Conservation (phyloP, 257 asterid species). For the Solanum chaucha region DNA sequence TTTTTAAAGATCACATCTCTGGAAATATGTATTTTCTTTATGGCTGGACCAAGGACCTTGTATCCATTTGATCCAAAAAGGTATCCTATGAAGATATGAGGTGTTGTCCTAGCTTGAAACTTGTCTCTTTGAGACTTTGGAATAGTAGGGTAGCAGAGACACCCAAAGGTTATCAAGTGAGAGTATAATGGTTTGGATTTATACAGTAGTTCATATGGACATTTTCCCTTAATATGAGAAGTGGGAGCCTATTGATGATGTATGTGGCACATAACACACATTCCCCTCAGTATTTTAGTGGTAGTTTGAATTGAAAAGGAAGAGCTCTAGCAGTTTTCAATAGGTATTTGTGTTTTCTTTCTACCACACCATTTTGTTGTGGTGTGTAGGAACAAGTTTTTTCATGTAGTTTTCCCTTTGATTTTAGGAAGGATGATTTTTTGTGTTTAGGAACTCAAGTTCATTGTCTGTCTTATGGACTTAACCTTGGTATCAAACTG, state of each 20-base stretch:
- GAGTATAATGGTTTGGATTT: not conserved
- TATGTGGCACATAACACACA: not conserved
- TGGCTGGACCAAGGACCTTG: not conserved
- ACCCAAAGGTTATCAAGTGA: not conserved
- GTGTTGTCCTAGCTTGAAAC: not conserved
- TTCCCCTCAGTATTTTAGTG: not conserved
- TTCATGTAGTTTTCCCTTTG: not conserved
- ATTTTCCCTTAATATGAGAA: not conserved
- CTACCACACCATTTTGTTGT: not conserved
- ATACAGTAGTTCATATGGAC: not conserved
- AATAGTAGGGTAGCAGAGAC: not conserved
- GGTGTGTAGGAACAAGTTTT: not conserved
- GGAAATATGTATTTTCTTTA: not conserved
- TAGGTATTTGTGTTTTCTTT: not conserved
- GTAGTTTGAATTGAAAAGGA: not conserved
- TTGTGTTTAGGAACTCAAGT: not conserved
- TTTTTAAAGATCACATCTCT: not conserved
- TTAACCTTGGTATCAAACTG: not conserved
- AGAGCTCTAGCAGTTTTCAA: not conserved
- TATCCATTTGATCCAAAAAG: not conserved
- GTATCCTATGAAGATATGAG: not conserved
- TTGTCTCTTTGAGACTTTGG: too few species aligned
- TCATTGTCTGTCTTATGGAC: not conserved
- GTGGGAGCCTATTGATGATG: not conserved
- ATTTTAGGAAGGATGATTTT: not conserved